Evolutionary conservation across 192 early-diverging fungal genomes (phyloP).

Genomic region (Globomyces pollinis-pini): DNA sequence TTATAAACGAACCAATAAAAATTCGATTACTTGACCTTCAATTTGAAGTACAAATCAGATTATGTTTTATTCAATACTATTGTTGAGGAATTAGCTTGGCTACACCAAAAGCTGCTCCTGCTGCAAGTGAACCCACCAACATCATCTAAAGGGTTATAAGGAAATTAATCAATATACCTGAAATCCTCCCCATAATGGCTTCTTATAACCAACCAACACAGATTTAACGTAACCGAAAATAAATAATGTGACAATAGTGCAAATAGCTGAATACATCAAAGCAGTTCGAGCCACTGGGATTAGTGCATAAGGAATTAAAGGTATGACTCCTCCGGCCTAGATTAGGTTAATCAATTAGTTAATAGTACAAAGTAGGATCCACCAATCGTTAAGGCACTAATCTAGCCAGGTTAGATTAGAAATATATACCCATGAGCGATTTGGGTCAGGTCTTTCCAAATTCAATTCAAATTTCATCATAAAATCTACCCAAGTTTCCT

Average conservation of each 20-base stretch:
- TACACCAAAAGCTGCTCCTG: slow-evolving; percentile 20
- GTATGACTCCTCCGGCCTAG: slow-evolving; percentile 64
- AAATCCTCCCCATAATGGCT: background rate
- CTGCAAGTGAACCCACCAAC: slow-evolving; percentile 15
- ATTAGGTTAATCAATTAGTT: too few relatives aligned
- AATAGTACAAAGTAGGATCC: slow-evolving; percentile 49
- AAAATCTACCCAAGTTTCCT: slow-evolving; percentile 46
- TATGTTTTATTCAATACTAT: background rate
- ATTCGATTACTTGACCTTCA: too few relatives aligned
- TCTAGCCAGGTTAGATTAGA: slow-evolving; percentile 21
- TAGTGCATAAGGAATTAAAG: slow-evolving; percentile 52
- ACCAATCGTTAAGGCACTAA: slow-evolving; percentile 50
- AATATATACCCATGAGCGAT: slow-evolving; percentile 47
- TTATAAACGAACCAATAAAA: too few relatives aligned
- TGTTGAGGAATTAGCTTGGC: slow-evolving; percentile 21
- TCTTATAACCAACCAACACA: slow-evolving; percentile 24
- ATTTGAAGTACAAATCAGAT: too few relatives aligned
- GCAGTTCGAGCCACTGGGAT: slow-evolving; percentile 29
- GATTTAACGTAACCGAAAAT: slow-evolving; percentile 57
- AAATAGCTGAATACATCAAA: slow-evolving; percentile 40
- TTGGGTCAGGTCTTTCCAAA: slow-evolving; percentile 50
- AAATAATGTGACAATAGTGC: slow-evolving; percentile 45
- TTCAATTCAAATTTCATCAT: slow-evolving; percentile 67
- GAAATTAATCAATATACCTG: too few relatives aligned
- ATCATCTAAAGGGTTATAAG: slow-evolving; percentile 20